Conservation (phyloP, 768 basidiomycete species). For the Galerina marginata region DNA sequence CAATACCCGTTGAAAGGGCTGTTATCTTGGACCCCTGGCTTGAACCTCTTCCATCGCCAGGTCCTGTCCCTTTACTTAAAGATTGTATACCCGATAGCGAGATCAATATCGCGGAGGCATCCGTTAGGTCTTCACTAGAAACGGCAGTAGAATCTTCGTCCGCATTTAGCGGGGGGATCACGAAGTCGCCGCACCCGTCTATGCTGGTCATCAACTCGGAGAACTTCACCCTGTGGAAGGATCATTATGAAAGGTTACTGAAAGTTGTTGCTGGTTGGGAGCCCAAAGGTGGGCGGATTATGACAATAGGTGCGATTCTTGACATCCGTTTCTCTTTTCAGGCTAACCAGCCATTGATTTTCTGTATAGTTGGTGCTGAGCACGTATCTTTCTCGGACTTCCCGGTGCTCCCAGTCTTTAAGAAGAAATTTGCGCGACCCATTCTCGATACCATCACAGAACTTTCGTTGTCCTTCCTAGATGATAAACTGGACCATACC, state of each 20-base stretch:
- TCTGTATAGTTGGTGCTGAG: constrained; percentile 44
- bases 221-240: constrained; percentile 78
- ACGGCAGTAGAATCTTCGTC: neutral
- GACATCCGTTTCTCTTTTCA: neutral
- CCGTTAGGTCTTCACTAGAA: constrained; percentile 8
- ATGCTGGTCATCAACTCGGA: constrained; percentile 80
- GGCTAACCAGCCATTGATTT: neutral
- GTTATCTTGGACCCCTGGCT: constrained; percentile 86
- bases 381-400: constrained; percentile 58
- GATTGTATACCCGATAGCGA: neutral
- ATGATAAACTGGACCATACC: constrained; percentile 41
- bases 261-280: constrained; percentile 63
- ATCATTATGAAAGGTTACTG: constrained; percentile 67
- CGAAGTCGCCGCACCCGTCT: constrained; percentile 31
- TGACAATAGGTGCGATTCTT: constrained; percentile 51
- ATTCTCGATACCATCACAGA: constrained; percentile 41
- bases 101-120: constrained; percentile 1
- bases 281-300: constrained; percentile 43
- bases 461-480: constrained; percentile 49
- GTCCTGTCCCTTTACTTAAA: constrained; percentile 42
- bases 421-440: constrained; percentile 34
- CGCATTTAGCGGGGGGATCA: neutral
- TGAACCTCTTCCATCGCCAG: constrained; percentile 71
- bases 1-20: constrained; percentile 60
- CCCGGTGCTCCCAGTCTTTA: constrained; percentile 46